phyloP scores from a whole-genome alignment of 2,329 filamentous ascomycete genomes.

The Aspergillus bombycis region DNA sequence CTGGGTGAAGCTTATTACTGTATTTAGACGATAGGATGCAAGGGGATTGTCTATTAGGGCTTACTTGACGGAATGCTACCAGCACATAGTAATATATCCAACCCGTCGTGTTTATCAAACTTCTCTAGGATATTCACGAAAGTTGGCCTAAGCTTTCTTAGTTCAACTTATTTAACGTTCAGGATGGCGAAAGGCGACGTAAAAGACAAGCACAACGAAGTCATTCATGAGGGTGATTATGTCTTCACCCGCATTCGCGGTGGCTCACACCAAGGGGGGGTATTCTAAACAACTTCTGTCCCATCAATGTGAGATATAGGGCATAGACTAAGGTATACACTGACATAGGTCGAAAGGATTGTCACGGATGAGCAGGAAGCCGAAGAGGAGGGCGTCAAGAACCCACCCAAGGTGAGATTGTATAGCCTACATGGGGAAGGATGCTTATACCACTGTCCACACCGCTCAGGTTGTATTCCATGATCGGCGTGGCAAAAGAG shows the following conservation, averaged over 20 bases:
- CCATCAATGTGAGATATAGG: neutral
- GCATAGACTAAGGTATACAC: neutral
- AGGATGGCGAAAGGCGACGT: constrained; percentile 4
- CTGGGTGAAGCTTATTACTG: no score
- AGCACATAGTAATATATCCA: no score
- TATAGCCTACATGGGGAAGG: neutral
- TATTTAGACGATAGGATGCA: no score
- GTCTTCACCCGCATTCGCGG: constrained; percentile 10
- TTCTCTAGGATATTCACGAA: no score
- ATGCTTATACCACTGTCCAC: neutral
- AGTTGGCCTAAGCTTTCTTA: no score
- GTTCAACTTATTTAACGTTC: no score
- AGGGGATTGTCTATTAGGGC: no score
- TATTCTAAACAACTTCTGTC: neutral
- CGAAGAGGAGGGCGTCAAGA: constrained; percentile 5
- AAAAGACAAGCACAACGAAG: constrained; percentile 7
- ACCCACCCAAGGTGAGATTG: constrained; percentile 5
- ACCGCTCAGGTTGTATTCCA: constrained; percentile 4
- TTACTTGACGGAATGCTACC: neutral
- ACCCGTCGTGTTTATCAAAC: no score
- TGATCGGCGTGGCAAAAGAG: constrained; percentile 9
- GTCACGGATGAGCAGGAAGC: constrained; percentile 1
- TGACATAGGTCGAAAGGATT: constrained; percentile 3
- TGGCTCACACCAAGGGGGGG: constrained; percentile 6
- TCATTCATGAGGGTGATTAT: constrained; percentile 6